Conservation (phyloP, 2,329 filamentous ascomycete species). For the Cytospora chrysosperma region DNA sequence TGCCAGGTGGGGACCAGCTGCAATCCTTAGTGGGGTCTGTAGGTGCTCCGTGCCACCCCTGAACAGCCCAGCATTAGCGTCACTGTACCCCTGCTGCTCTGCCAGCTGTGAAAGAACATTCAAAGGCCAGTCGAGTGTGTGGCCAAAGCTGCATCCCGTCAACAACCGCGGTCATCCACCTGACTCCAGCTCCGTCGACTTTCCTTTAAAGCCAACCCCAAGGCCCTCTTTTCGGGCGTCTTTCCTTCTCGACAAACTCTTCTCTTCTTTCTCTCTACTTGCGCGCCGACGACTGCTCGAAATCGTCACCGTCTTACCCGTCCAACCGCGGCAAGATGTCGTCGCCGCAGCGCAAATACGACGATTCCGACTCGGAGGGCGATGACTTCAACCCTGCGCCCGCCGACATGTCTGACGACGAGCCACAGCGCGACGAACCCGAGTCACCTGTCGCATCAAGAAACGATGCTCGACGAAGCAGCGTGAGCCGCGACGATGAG, state of each 20-base stretch:
- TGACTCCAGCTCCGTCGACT: conserved; percentile 5
- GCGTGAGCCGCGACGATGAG: conserved; percentile 29
- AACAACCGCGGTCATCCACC: conserved; percentile 8
- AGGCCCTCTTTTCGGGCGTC: not conserved
- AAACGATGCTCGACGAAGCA: conserved; percentile 28
- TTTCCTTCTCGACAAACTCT: not conserved
- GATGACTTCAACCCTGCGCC: conserved; percentile 86
- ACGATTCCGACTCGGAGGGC: conserved; percentile 74
- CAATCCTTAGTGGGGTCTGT: not conserved
- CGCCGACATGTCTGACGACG: conserved; percentile 71
- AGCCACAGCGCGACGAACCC: conserved; percentile 37
- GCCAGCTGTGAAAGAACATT: conserved; percentile 21
- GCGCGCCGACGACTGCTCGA: not conserved
- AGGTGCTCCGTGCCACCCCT: not conserved
- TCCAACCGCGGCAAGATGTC: conserved; percentile 40
- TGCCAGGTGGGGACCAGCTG: not conserved
- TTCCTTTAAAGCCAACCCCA: conserved; percentile 16
- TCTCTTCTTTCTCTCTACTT: not conserved
- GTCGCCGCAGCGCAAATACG: conserved; percentile 40
- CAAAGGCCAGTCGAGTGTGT: conserved; percentile 19
- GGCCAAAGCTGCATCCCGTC: conserved; percentile 16
- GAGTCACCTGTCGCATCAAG: conserved; percentile 25
- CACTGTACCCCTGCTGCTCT: conserved; percentile 11
- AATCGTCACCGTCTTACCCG: not conserved
- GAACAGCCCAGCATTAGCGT: conserved; percentile 1